Conservation (phyloP, 805 yeast species). For the Saturnispora sekii region DNA sequence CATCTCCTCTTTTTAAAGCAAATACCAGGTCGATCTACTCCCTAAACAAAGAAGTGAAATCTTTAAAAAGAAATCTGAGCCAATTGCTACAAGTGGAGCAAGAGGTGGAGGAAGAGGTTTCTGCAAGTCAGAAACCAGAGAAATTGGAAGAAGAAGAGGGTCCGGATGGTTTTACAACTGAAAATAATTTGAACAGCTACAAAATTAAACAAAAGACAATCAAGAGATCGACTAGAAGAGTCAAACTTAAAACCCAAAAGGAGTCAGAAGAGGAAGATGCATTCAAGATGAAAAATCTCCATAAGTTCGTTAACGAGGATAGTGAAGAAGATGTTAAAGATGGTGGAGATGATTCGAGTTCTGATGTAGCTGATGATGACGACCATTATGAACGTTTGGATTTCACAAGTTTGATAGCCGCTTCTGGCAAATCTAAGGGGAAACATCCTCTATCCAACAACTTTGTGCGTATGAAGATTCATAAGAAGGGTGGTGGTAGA, state of each 20-base stretch:
- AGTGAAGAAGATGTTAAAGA: constrained; percentile 8
- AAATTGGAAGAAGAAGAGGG: constrained; percentile 3
- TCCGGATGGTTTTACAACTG: neutral
- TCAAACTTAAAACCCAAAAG: constrained; percentile 35
- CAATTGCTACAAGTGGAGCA: neutral
- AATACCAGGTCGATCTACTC: neutral
- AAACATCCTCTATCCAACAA: constrained; percentile 26
- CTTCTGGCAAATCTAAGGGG: constrained; percentile 17
- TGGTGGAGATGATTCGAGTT: neutral
- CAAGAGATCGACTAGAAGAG: constrained; percentile 43
- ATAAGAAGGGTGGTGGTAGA: constrained; percentile 19
- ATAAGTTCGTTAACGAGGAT: constrained; percentile 28
- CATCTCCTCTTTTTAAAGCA: constrained; percentile 2
- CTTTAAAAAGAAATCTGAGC: constrained; percentile 25
- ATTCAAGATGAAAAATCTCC: constrained; percentile 32
- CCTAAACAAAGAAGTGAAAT: constrained; percentile 4
- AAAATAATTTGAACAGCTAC: neutral
- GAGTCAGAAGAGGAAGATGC: constrained; percentile 21
- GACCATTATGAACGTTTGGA: constrained; percentile 15
- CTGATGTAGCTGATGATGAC: constrained; percentile 11
- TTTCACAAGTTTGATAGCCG: constrained; percentile 9
- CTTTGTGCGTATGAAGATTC: constrained; percentile 28
- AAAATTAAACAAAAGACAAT: constrained; percentile 28
- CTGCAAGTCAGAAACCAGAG: neutral
- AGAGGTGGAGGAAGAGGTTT: neutral